Conservation (phyloP, 208 protist genomes). For the Acanthamoeba culbertsoni region DNA sequence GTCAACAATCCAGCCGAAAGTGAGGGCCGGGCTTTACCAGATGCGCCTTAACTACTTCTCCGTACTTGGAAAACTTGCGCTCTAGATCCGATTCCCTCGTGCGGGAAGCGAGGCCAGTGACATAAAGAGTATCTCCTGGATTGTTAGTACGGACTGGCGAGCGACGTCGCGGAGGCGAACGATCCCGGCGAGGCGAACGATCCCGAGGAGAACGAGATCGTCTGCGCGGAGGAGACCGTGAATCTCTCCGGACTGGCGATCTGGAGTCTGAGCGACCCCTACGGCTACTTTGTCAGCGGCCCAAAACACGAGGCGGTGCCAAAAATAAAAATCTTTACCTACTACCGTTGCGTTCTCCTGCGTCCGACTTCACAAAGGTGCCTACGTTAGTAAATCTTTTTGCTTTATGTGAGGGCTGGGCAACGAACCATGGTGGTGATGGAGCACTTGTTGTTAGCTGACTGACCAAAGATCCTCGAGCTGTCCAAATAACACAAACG, state of each 20-base stretch:
- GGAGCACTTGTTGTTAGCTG: too few relatives aligned
- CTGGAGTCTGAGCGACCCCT: neutral
- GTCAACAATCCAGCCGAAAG: neutral
- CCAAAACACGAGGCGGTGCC: too few relatives aligned
- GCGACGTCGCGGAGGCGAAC: neutral
- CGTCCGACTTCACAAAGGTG: too few relatives aligned
- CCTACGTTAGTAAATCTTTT: too few relatives aligned
- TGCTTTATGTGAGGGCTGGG: too few relatives aligned
- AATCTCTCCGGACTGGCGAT: neutral
- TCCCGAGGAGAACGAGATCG: neutral
- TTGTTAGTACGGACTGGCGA: neutral
- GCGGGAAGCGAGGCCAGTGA: neutral
- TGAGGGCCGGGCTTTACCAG: neutral
- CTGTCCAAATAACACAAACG: too few relatives aligned
- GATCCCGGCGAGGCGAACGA: neutral
- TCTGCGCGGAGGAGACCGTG: neutral
- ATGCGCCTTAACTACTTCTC: neutral
- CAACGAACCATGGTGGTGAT: too few relatives aligned
- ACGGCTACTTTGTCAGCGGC: too few relatives aligned
- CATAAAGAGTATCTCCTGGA: neutral
- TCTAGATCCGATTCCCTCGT: neutral
- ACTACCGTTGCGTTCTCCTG: too few relatives aligned
- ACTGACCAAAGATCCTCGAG: too few relatives aligned
- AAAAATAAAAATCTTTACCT: too few relatives aligned
- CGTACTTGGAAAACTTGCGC: constrained; percentile 25